Base-by-base conservation (phyloP, 2,329 filamentous ascomycete genomes). In the Fusarium keratoplasticum region DNA sequence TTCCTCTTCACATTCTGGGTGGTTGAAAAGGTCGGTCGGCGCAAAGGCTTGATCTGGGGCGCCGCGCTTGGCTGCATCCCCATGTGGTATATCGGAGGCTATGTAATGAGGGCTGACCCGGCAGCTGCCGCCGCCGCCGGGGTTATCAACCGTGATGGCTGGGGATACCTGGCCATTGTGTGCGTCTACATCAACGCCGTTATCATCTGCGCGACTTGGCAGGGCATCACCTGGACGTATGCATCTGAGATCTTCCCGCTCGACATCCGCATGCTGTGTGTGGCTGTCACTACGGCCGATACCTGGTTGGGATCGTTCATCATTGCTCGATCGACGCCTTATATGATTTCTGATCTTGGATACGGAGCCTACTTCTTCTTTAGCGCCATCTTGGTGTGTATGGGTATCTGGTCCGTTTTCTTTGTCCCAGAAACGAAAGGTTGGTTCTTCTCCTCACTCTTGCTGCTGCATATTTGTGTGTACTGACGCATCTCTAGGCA, bases 321-420 rank as follows among this genome's bases (percentile, higher is more conserved):
- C 76, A 82, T 85, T 50, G 82, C 82, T 3, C 79, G 82, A 29
- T 80, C 82, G 25, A 83, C 82, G 0, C 83, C 83, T 0, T 84
- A 84, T 66, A 85, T 85, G 84, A 81, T 85, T 18, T 82, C 80
- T 1, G 77, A 79, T 6, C 77, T 85, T 1, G 82, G 82, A 1
- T 89, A 87, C 70, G 87, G 87, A 9, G 86, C 87, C 0, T 89
- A 87, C 76, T 86, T 89, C 66, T 85, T 89, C 79, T 89, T 89
- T 71, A 87, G 84, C 5, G 80, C 83, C 0, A 81, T 87, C 31
- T 64, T 87, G 58, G 80, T 87, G 18, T 70, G 81, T 31, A 84
- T 86, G 72, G 82, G 85, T 11, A 75, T 87, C 50, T 89, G 86
- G 78, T 82, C 86, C 4, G 84, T 83, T 64, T 87, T 87, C 79